Conservation (phyloP, 371 early-diverging fungal species). For the Rhizopus microsporus region DNA sequence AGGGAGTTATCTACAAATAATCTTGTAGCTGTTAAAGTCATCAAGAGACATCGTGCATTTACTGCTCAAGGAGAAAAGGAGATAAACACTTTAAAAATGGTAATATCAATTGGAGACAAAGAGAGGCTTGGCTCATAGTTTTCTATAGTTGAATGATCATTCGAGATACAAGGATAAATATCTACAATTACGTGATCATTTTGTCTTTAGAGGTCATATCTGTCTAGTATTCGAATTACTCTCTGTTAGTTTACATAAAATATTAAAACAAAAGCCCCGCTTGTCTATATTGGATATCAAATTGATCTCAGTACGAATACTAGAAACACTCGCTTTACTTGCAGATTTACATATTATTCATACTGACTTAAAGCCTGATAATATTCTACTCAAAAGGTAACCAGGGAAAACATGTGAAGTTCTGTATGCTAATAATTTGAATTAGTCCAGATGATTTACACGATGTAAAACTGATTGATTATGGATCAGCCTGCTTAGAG, state of each 20-base stretch:
- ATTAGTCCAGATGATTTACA: slow-evolving; percentile 67
- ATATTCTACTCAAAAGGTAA: slow-evolving; percentile 88
- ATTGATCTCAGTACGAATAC: slow-evolving; percentile 81
- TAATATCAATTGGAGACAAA: slow-evolving; percentile 23
- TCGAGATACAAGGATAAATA: slow-evolving; percentile 70
- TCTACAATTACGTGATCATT: slow-evolving; percentile 82
- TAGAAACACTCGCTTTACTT: slow-evolving; percentile 85
- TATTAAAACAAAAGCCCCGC: slow-evolving; percentile 84
- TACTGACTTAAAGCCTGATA: slow-evolving; percentile 98
- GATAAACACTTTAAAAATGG: slow-evolving; percentile 82
- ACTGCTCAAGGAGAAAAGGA: slow-evolving; percentile 94
- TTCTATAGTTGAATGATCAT: slow-evolving; percentile 57
- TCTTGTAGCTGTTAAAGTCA: slow-evolving; percentile 94
- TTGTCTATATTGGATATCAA: slow-evolving; percentile 83
- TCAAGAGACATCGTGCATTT: slow-evolving; percentile 93
- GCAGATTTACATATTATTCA: slow-evolving; percentile 89
- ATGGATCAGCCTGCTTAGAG: slow-evolving; percentile 93
- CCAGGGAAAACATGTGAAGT: slow-evolving; percentile 5
- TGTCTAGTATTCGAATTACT: slow-evolving; percentile 96
- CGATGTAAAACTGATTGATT: slow-evolving; percentile 96
- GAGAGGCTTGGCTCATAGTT: neutral
- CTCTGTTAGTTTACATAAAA: slow-evolving; percentile 91
- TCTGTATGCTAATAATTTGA: neutral
- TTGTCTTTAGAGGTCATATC: slow-evolving; percentile 85
- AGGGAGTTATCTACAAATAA: slow-evolving; percentile 79